phyloP scores from a whole-genome alignment of 2,329 filamentous ascomycete genomes.

The Emericellopsis cladophorae region DNA sequence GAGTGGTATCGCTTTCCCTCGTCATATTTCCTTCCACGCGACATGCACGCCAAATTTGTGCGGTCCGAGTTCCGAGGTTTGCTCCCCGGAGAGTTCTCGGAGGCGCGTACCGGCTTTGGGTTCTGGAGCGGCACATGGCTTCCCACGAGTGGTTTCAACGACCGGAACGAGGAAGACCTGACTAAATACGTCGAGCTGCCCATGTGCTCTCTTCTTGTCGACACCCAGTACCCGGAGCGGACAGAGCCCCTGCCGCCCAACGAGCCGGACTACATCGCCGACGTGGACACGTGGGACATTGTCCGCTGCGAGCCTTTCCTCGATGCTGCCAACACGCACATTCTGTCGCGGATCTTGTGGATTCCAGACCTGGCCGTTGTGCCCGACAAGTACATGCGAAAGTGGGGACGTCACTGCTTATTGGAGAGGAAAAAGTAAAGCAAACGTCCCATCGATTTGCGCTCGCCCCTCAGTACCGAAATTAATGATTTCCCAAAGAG shows the following conservation, averaged over 20 bases:
- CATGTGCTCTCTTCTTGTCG: constrained; percentile 73
- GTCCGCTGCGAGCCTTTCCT: constrained; percentile 69
- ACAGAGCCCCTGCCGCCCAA: constrained; percentile 40
- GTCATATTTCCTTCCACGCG: constrained; percentile 78
- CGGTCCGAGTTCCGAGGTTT: constrained; percentile 83
- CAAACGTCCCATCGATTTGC: not conserved
- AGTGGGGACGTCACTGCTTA: constrained; percentile 84
- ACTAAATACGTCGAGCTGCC: constrained; percentile 74
- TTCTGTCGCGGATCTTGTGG: constrained; percentile 70
- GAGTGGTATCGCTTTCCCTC: constrained; percentile 98
- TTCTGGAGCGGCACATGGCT: constrained; percentile 77
- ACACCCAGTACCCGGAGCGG: constrained; percentile 63
- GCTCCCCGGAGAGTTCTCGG: constrained; percentile 79
- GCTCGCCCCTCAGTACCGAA: not conserved
- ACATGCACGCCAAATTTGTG: constrained; percentile 77
- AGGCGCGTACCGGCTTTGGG: constrained; percentile 56
- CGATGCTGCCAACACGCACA: constrained; percentile 61
- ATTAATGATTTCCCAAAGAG: not conserved
- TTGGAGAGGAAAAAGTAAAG: constrained; percentile 35
- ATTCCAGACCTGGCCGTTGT: constrained; percentile 59
- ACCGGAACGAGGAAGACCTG: constrained; percentile 74
- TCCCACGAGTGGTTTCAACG: constrained; percentile 77
- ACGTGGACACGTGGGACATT: constrained; percentile 64
- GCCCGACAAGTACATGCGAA: constrained; percentile 55
- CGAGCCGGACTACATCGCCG: constrained; percentile 71